Base-by-base conservation (phyloP, 352 stramenopile species). In the Globisporangium lucens region DNA sequence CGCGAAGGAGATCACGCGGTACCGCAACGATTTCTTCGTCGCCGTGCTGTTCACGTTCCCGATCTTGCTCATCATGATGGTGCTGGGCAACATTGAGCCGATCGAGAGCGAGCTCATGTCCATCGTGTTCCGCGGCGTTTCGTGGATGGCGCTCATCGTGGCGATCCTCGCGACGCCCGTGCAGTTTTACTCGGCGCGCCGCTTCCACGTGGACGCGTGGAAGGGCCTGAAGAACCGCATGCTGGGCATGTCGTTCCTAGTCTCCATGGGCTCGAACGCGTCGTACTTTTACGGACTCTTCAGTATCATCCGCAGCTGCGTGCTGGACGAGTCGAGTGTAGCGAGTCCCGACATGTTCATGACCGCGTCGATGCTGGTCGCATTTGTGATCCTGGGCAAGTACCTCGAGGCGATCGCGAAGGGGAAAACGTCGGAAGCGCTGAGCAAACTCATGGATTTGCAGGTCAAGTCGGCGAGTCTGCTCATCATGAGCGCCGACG, bases 381-480 rank as follows among this genome's bases (percentile, higher is more conserved):
- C 96, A 20, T 99, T 99, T 70, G 97, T 99, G 36, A 81, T 99
- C 20, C 62, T 99, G 3, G 98, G 98, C 58, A 99, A 99, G 77
- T 99, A 93, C 72, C 78, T 99, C 56, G 95, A 99, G 74, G 81
- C 89, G 0, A 90, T 97, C 66, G 95, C 95, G 0, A 98, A 98
- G 74, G 89, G 89, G 0, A 91, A 94, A 56, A 99, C 97, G 12
- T 97, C 86, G 3, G 85, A 97, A 65, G 98, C 98, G 5, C 79
- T 99, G 51, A 95, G 91, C 56, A 97, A 98, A 60, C 81, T 99
- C 36, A 93, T 99, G 68, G 91, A 98, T 62, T 77, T 99, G 55
- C 93, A 98, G 69, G 92, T 97, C 22, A 97, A 98, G 69, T 96
- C 85, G 15, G 98, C 97, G 12, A 98, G 90, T 10, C 75, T 99